A percentile compares a stretch with the other conserved stretches of the same genome.
Conservation (phyloP, 305 asterid species). For the Andrographis paniculata region DNA sequence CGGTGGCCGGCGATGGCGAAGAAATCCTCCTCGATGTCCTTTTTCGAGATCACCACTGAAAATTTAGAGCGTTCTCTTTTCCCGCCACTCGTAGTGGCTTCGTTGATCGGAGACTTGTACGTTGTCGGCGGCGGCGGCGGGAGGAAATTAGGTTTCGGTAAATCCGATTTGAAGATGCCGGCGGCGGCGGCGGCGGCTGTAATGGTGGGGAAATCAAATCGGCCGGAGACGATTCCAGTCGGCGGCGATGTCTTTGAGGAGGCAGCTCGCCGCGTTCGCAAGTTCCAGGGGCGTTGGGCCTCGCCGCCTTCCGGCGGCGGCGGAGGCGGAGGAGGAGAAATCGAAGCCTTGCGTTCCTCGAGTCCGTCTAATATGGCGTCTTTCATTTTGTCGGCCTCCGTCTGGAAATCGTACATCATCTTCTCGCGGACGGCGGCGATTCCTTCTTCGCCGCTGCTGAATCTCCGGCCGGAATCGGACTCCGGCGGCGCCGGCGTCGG, state of each 20-base stretch:
- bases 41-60: slow-evolving; percentile 46
- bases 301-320: slow-evolving; percentile 18
- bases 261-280: slow-evolving; percentile 52
- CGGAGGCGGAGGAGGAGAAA: slow-evolving; percentile 10
- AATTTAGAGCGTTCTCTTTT: slow-evolving; percentile 53
- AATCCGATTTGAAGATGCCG: slow-evolving; percentile 25
- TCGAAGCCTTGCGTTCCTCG: slow-evolving; percentile 13
- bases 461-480: slow-evolving; percentile 22
- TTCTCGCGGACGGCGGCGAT: slow-evolving; percentile 64
- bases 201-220: slow-evolving; percentile 12
- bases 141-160: slow-evolving; percentile 23
- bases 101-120: slow-evolving; percentile 34
- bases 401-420: slow-evolving; percentile 61
- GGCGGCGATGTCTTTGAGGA: too few species aligned
- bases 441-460: slow-evolving; percentile 30
- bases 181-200: slow-evolving; percentile 21
- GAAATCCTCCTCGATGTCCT: slow-evolving; percentile 85
- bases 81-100: slow-evolving; percentile 31
- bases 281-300: slow-evolving; percentile 22
- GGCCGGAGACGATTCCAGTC: slow-evolving; percentile 12
- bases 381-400: slow-evolving; percentile 56
- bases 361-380: slow-evolving; percentile 39
- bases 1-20: slow-evolving; percentile 41
- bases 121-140: slow-evolving; percentile 16
- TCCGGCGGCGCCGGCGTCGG: slow-evolving; percentile 14